phyloP scores from a whole-genome alignment of 768 basidiomycete genomes.

The Polyporus arcularius region DNA sequence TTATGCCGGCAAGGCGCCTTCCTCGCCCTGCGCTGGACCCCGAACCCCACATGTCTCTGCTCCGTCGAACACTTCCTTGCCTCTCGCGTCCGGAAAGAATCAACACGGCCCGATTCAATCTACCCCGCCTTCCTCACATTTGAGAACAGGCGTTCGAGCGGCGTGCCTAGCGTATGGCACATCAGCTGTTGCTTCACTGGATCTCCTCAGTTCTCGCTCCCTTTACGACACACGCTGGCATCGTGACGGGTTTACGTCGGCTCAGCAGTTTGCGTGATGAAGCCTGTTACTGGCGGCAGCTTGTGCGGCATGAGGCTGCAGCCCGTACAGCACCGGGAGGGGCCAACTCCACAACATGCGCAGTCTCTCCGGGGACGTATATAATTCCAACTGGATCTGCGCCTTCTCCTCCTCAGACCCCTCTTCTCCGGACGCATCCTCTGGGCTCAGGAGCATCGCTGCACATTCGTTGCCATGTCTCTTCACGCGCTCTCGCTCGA shows the following conservation, averaged over 20 bases:
- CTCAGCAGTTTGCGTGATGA: neutral
- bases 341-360: constrained; percentile 9
- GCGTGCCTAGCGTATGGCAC: constrained; percentile 14
- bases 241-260: constrained; percentile 17
- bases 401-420: neutral
- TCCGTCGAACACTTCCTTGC: constrained; percentile 4
- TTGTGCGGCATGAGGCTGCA: neutral
- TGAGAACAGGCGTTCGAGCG: neutral
- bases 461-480: constrained; percentile 15
- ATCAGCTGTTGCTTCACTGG: constrained; percentile 12
- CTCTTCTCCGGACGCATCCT: constrained; percentile 4
- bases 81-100: constrained; percentile 5
- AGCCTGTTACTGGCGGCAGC: neutral
- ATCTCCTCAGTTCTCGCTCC: constrained; percentile 8
- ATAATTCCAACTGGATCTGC: neutral
- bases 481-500: constrained; percentile 35
- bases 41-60: constrained; percentile 6
- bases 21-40: neutral
- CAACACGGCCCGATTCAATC: constrained; percentile 11
- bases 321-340: neutral
- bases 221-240: constrained; percentile 9
- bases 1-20: neutral
- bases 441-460: constrained; percentile 5
- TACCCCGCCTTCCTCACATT: constrained; percentile 5
- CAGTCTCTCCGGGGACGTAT: constrained; percentile 9